These are phyloP conservation scores for Castanopsis chinensis DNA, from an alignment of 306 rosid genomes.

Conservation along the genomic window DNA sequence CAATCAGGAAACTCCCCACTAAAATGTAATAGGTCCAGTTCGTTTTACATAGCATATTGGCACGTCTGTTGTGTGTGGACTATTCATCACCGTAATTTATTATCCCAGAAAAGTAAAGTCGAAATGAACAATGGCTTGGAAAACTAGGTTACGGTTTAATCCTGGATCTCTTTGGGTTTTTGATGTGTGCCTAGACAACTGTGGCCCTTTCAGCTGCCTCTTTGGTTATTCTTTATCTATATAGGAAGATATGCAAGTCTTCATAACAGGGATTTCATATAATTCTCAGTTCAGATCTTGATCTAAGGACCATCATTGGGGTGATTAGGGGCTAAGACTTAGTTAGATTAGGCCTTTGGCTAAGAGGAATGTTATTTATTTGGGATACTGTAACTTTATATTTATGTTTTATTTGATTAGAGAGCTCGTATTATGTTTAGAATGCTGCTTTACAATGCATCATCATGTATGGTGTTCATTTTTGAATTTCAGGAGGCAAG, in stretches of 20 bases:
- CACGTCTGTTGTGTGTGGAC: background rate
- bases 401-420: background rate
- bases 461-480: conserved; percentile 17
- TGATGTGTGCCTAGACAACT: background rate
- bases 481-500: conserved; percentile 36
- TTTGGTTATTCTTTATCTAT: background rate
- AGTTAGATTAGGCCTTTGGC: background rate
- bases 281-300: background rate
- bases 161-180: background rate
- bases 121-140: background rate
- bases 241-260: background rate
- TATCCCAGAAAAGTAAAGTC: background rate
- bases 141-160: background rate
- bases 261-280: background rate
- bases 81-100: background rate
- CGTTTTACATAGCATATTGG: background rate
- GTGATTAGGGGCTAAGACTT: too few species aligned
- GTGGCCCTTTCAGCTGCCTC: background rate
- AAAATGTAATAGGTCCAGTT: conserved; percentile 1
- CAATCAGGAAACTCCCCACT: background rate
- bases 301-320: background rate
- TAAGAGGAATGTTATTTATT: background rate
- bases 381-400: background rate
- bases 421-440: background rate
- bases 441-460: conserved; percentile 7